Evolutionary conservation across 345 rosid genomes (phyloP).

Genomic region (Gossypium herbaceum): DNA sequence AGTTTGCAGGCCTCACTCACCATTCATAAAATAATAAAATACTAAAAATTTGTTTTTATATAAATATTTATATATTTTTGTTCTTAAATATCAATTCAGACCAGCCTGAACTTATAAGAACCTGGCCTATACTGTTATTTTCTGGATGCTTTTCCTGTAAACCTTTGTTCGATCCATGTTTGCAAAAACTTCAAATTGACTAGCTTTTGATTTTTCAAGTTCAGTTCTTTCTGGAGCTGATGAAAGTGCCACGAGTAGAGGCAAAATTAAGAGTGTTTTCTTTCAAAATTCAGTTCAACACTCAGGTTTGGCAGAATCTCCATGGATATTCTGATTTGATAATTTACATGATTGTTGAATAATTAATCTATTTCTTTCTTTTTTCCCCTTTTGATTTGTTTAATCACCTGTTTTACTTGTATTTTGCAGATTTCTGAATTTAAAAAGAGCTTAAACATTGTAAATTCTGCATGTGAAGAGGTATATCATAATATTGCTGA

Average conservation of each 20-base stretch:
- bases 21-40: background rate
- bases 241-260: conserved; percentile 99
- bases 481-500: conserved; percentile 33
- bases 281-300: conserved; percentile 86
- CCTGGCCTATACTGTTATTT: background rate
- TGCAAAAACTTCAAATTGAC: conserved; percentile 1
- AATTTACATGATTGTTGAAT: conserved; percentile 18
- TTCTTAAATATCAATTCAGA: background rate
- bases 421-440: conserved; percentile 75
- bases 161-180: conserved; percentile 2
- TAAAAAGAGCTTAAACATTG: conserved; percentile 73
- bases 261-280: conserved; percentile 90
- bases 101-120: background rate
- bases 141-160: background rate
- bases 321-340: conserved; percentile 28
- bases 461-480: conserved; percentile 92
- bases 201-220: conserved; percentile 18
- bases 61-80: background rate
- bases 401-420: background rate
- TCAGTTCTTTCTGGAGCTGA: conserved; percentile 89
- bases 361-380: conserved; percentile 14
- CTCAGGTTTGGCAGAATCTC: conserved; percentile 81
- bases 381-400: background rate
- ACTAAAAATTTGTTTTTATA: background rate
- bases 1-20: background rate